Base-by-base conservation (phyloP, 306 rosid species). In the Acacia crassicarpa region DNA sequence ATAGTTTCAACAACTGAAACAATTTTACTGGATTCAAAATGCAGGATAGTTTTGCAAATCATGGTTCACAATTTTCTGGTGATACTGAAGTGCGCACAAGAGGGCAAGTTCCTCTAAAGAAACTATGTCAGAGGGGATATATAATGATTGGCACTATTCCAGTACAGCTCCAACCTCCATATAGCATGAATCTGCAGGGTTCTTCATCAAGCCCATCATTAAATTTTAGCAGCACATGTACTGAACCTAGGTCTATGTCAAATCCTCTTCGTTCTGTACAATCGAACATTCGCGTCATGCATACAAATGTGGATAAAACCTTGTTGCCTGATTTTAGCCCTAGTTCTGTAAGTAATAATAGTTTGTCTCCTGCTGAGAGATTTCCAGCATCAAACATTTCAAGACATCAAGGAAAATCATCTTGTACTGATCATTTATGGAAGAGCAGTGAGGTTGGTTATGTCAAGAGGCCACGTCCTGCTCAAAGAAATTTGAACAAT, bases 371-470 rank as follows among this genome's bases (percentile, higher is more conserved):
- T 4, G 8, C 25, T 5, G 61, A 80, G 68, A 58, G 58, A 32
- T 56, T 14, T 15, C 46, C 43, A 1, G 10, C 44, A 4, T 14
- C 5, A 15, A 72, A 81, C 25, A 22, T 23, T 8, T 10, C 27
- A 17, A 33, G 54, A 17, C 49, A 73, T 71, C 19, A 1, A 44
- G 65, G 58, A 32, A 56, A 72, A 72, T 65, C 79, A 32, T 78
- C 72, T 51, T 54, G 44, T n/a, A 81, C 62, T 80, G 46, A 38
- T 61, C 53, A 82, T 15, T 69, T 72, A 40, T 78, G 83, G 80
- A 84, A 79, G 77, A 78, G 77, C 77, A 82, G 45, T 32, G 68
- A n/a, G 65, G 25, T 30, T 58, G 69, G 22, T 65, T 20, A 22
- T 72, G n/a, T 58, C 4, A 3, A 43, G 27, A 62, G 43, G 16